Percentiles rank a stretch among this genome's conserved stretches.
phyloP scores from a whole-genome alignment of 768 basidiomycete species.

The Fistulinella prunicolor region DNA sequence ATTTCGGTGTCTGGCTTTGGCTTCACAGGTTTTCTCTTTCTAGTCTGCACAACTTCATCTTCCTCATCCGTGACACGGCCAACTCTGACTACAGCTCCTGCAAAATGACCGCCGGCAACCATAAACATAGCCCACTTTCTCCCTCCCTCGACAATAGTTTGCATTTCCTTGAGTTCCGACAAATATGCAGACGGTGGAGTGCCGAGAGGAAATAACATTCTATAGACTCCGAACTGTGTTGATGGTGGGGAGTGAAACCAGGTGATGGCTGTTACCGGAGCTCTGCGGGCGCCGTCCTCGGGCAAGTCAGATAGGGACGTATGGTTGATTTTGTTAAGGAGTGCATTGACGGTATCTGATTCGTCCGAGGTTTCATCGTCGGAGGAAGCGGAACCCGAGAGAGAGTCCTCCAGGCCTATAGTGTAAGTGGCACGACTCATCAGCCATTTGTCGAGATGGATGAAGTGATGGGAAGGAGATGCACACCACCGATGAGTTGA shows the following conservation, averaged over 20 bases:
- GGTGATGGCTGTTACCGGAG: slow-evolving; percentile 64
- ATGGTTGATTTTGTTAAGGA: slow-evolving; percentile 60
- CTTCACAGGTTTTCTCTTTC: slow-evolving; percentile 57
- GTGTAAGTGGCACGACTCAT: neutral
- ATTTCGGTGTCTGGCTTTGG: slow-evolving; percentile 80
- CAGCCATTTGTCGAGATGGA: neutral
- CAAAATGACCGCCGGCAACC: slow-evolving; percentile 98
- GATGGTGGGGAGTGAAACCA: slow-evolving; percentile 90
- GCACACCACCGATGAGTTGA: slow-evolving; percentile 76
- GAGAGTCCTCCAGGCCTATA: slow-evolving; percentile 75
- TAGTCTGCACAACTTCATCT: slow-evolving; percentile 34
- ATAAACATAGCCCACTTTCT: slow-evolving; percentile 93
- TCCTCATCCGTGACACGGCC: slow-evolving; percentile 50
- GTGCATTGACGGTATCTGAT: slow-evolving; percentile 62
- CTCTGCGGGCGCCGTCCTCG: slow-evolving; percentile 34
- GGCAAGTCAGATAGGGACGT: slow-evolving; percentile 47
- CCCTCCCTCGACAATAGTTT: slow-evolving; percentile 49
- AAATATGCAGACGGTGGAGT: slow-evolving; percentile 49
- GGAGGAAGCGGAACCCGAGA: slow-evolving; percentile 89
- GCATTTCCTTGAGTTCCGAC: slow-evolving; percentile 62
- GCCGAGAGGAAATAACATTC: slow-evolving; percentile 59
- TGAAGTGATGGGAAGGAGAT: neutral
- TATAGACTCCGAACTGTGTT: slow-evolving; percentile 90
- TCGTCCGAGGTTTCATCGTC: slow-evolving; percentile 52
- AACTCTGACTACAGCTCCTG: slow-evolving; percentile 82